Evolutionary conservation across 345 rosid species (phyloP).

Genomic region (Cardamine occulta): DNA sequence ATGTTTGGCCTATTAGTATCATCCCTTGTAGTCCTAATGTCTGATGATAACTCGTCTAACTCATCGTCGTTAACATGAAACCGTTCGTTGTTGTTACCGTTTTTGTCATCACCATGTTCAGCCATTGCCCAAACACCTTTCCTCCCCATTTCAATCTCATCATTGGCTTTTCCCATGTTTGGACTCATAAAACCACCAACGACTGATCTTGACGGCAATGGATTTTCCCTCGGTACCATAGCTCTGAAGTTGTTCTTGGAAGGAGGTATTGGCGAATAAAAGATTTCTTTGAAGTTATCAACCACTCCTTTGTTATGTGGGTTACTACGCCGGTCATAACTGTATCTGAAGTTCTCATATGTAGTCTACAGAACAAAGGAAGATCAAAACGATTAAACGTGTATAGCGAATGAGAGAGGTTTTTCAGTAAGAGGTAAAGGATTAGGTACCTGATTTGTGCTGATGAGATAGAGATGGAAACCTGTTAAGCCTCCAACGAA

Average conservation of each 20-base stretch:
- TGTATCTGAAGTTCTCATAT: constrained; percentile 79
- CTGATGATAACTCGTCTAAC: constrained; percentile 67
- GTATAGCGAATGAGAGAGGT: background rate
- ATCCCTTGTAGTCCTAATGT: constrained; percentile 52
- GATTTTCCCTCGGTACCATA: constrained; percentile 60
- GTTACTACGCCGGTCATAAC: constrained; percentile 70
- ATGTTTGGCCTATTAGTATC: constrained; percentile 54
- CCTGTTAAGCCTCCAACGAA: constrained; percentile 93
- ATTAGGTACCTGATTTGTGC: constrained; percentile 74
- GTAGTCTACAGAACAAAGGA: constrained; percentile 67
- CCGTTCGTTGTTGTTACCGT: constrained; percentile 50
- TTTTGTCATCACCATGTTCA: constrained; percentile 57
- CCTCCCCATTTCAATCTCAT: constrained; percentile 92
- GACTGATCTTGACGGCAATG: constrained; percentile 58
- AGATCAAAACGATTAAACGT: background rate
- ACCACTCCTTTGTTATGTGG: constrained; percentile 78
- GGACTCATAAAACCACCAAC: constrained; percentile 92
- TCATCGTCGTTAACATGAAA: constrained; percentile 78
- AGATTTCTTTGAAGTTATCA: constrained; percentile 74
- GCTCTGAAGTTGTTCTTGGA: constrained; percentile 83
- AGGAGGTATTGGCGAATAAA: constrained; percentile 62
- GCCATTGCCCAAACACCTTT: constrained; percentile 85
- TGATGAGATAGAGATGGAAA: constrained; percentile 82
- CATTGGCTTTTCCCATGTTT: constrained; percentile 76
- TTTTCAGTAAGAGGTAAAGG: background rate